These are phyloP conservation scores for Pugionium dolabratum DNA, from an alignment of 345 rosid species.

Conservation along the genomic window DNA sequence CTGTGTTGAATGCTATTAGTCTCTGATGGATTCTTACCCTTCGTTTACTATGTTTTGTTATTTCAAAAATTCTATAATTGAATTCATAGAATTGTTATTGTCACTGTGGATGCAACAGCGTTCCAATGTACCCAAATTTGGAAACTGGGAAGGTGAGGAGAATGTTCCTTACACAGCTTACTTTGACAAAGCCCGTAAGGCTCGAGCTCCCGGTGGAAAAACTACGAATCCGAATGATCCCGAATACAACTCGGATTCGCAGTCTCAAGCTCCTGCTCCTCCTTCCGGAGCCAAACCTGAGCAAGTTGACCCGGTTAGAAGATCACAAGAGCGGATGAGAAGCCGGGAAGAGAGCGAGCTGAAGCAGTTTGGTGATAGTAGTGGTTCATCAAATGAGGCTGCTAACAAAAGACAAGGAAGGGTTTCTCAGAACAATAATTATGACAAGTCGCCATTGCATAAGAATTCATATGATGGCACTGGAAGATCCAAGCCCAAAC, in stretches of 20 bases:
- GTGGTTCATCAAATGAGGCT: conserved; percentile 47
- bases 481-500: conserved; percentile 55
- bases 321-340: conserved; percentile 30
- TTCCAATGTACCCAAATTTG: conserved; percentile 78
- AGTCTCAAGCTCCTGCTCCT: conserved; percentile 35
- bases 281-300: conserved; percentile 46
- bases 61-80: neutral
- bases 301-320: conserved; percentile 48
- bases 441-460: conserved; percentile 68
- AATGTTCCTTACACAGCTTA: conserved; percentile 85
- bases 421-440: conserved; percentile 64
- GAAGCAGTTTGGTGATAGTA: conserved; percentile 55
- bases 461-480: conserved; percentile 55
- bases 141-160: conserved; percentile 83
- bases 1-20: conserved; percentile 10
- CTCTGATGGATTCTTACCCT: conserved; percentile 1
- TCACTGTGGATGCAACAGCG: conserved; percentile 52
- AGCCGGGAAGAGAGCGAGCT: conserved; percentile 34
- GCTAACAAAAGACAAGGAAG: conserved; percentile 48
- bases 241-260: conserved; percentile 53
- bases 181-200: conserved; percentile 82
- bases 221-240: conserved; percentile 76
- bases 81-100: conserved; percentile 26
- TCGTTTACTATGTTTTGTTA: neutral
- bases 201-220: conserved; percentile 54